Base-by-base conservation (phyloP, 257 asterid species). In the Forsythia viridissima region DNA sequence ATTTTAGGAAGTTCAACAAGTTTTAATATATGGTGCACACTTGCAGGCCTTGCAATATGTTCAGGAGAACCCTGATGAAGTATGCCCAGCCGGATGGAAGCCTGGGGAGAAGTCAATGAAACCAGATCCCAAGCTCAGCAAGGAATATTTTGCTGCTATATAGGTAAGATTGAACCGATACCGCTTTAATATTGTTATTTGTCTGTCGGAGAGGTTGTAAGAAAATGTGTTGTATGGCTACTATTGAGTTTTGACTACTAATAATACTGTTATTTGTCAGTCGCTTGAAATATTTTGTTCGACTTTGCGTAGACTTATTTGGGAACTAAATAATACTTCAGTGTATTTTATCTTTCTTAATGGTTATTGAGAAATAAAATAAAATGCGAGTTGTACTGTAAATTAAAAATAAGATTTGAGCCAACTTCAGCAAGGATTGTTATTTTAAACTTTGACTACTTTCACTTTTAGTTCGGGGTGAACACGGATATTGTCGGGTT, bases 61-160 rank as follows among this genome's bases (percentile, higher is more conserved):
- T 73, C 97, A 96, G 87, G 97, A 93, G 37, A 96, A 93, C 87
- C 99, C 98, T 0, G 99, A 96, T 70, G 99, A 96, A 84, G 99
- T 96, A n/a, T 96, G 99, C 91, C 99, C 99, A 0, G 99, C 99
- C 72, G 98, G 98, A 81, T 93, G 99, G 99, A 96, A 96, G 89
- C 99, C 98, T 4, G 99, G 99, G 36, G 97, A 96, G 87, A 93
- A 89, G 81, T 87, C 99, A 75, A 96, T 96, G 99, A 96, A 93
- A 77, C 98, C 99, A 1, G 99, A 93, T 59, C 92, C 99, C 24
- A 91, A 93, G 92, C 90, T 84, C 15, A 96, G 99, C 93, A 93
- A 93, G 87, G 99, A 96, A 51, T 96, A 93, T 92, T 96, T 96
- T 57, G 86, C 98, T 6, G 94, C 98, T 21, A 85, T 96, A 59